Base-by-base conservation (phyloP, 331 rosid genomes). In the Quercus lobata region DNA sequence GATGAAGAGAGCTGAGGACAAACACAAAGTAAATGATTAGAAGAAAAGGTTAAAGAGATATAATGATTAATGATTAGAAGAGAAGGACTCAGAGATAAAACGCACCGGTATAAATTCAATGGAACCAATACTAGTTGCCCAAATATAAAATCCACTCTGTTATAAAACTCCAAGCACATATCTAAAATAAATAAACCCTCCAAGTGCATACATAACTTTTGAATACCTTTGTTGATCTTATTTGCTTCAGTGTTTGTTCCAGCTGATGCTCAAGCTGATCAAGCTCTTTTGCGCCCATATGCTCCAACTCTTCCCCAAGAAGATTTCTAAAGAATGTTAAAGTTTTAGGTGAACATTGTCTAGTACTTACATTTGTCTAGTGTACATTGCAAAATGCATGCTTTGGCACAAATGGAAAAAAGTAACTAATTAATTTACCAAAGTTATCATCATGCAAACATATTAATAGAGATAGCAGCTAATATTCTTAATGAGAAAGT, bases 301-400 rank as follows among this genome's bases (percentile, higher is more conserved):
- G 81, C 65, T 87, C 92, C 86, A 94, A 78, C 46, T 92, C 92
- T 83, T 94, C 97, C 49, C 97, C 98, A 81, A 91, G 91, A 69
- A 94, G 57, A 77, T 87, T 83, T 72, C 98, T 94, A 78, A 79
- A 63, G 0, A 60, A 62, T 68, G 29, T 17, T 44, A 25, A 0
- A 76, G n/a, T 69, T 72, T 35, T 35, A 70, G 15, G 63, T 57
- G 29, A 57, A 8, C 29, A 57, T 19, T 57, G 27, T 57, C 29
- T 57, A 8, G 14, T 57, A 57, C 5, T 22, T 57, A 5, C 63
- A 57, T 57, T 57, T 57, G 25, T 8, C 63, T 21, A 19, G 25
- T 8, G 8, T 7, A 9, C 21, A 19, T 57, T 22, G 63, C 63
- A 57, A 21, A 57, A 57, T 57, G 55, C 55, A 49, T 12, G 55